These are phyloP conservation scores for Coemansia sp. DNA, from an alignment of 192 early-diverging fungal species.

Conservation along the genomic window DNA sequence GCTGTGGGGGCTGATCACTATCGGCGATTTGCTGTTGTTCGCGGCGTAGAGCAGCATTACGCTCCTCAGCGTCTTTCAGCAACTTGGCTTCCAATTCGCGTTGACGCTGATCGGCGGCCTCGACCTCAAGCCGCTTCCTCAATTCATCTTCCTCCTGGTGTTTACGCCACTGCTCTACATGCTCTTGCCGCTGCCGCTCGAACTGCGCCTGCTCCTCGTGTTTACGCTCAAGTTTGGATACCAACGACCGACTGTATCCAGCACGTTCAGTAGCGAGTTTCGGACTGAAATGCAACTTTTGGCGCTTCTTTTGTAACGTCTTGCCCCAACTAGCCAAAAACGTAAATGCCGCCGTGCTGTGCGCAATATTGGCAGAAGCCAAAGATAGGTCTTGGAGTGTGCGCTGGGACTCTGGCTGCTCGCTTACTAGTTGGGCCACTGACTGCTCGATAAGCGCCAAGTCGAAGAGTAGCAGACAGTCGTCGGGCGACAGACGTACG, in stretches of 20 bases:
- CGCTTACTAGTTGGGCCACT: constrained; percentile 78
- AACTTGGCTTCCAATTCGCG: constrained; percentile 31
- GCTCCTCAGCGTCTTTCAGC: constrained; percentile 47
- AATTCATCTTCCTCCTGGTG: constrained; percentile 58
- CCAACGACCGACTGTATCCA: constrained; percentile 63
- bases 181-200: constrained; percentile 59
- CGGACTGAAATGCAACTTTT: constrained; percentile 61
- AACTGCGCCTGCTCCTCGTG: constrained; percentile 62
- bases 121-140: constrained; percentile 36
- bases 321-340: constrained; percentile 39
- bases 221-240: constrained; percentile 60
- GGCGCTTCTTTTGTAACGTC: constrained; percentile 46
- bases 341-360: constrained; percentile 31
- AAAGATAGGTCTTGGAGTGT: constrained; percentile 60
- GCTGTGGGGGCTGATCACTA: no score
- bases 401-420: constrained; percentile 66
- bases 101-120: constrained; percentile 22
- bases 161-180: constrained; percentile 58
- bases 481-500: constrained; percentile 51
- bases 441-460: constrained; percentile 85
- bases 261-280: constrained; percentile 67
- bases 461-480: constrained; percentile 65
- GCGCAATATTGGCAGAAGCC: constrained; percentile 64
- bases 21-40: constrained; percentile 54
- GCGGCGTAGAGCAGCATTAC: constrained; percentile 53